Base-by-base conservation (phyloP, 768 basidiomycete genomes). In the Imleria badia region DNA sequence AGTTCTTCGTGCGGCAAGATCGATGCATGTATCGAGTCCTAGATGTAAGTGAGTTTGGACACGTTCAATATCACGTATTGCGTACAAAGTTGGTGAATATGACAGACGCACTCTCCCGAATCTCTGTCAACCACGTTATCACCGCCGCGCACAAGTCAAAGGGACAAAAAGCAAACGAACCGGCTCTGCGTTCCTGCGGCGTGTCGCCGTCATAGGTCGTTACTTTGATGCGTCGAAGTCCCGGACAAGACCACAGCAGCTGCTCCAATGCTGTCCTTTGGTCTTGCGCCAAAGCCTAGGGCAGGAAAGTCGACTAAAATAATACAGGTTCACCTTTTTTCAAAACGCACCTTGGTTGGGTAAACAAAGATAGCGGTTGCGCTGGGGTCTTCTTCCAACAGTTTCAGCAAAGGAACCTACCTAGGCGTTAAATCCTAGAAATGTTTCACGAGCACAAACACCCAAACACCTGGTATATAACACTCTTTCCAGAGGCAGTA, bases 161-260 rank as follows among this genome's bases (percentile, higher is more conserved):
- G 1, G 22, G 9, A 22, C 2, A 33, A 3, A 10, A 46, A 50
- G 12, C 0, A 15, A 47, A 60, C 72, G 45, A 53, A 88, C 90
- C 78, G 58, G 77, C 70, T 48, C 93, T 79, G 26, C 70, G 66
- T 33, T 91, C 87, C 66, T 82, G 79, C 0, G 87, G 84, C 0
- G 94, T 95, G 64, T 96, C 93, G 0, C 93, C 93, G 58, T 96
- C 93, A 64, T 92, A 96, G 1, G 88, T 94, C 3, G 83, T 83
- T 13, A 91, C 78, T 66, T 77, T 76, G 36, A 87, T 66, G 46
- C 85, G 75, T 52, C 81, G 81, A n/a, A 94, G 75, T 10, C 83
- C 81, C 0, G 82, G 76, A 67, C 83, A 85, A 10, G 75, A 73
- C 51, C 62, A 76, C 1, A 94, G 62, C 14, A 96, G 66, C 51